Conservation (phyloP, 148 eudicot genomes). For the Cornus controversa region DNA sequence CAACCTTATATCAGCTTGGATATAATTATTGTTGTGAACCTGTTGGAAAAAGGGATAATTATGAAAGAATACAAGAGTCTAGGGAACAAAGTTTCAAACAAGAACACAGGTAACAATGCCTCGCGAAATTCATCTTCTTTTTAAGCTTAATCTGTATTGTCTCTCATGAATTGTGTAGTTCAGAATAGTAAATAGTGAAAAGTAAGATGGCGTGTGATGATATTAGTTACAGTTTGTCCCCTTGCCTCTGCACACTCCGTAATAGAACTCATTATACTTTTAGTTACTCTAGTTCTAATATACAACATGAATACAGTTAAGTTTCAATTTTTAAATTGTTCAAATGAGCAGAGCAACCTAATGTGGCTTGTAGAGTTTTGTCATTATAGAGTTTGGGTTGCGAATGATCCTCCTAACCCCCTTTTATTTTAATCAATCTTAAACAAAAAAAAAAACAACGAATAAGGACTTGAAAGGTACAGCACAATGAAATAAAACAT, state of each 20-base stretch:
- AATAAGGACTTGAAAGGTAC: no score
- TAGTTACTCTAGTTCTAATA: no score
- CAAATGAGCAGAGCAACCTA: no score
- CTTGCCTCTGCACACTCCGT: neutral
- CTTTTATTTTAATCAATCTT: neutral
- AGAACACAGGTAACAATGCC: neutral
- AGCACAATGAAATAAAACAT: no score
- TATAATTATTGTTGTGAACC: neutral
- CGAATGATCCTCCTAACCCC: neutral
- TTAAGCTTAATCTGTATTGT: neutral
- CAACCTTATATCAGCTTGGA: no score
- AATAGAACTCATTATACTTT: neutral
- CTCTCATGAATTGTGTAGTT: no score
- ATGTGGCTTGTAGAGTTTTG: no score
- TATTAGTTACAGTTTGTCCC: neutral
- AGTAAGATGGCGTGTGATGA: neutral
- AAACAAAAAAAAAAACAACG: no score
- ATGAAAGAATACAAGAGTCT: neutral
- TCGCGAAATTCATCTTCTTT: neutral
- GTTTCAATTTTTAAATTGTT: no score
- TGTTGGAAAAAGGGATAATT: neutral
- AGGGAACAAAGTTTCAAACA: neutral
- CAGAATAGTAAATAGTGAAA: no score
- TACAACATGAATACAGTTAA: no score
- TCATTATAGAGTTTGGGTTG: neutral